phyloP scores from a whole-genome alignment of 2,329 filamentous ascomycete genomes.

The Pseudogymnoascus sp. region DNA sequence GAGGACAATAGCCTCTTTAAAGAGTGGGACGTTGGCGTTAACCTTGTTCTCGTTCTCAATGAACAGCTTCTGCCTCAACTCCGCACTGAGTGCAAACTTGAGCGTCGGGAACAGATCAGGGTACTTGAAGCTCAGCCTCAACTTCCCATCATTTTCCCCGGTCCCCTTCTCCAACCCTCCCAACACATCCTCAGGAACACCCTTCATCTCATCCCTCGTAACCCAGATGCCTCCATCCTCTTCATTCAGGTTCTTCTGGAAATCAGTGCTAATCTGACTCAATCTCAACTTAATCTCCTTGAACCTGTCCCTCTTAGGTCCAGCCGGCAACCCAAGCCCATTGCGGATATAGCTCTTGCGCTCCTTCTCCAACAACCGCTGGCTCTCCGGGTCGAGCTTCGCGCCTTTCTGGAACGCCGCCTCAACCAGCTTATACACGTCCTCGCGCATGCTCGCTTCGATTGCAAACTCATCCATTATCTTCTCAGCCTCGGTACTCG shows the following conservation, averaged over 20 bases:
- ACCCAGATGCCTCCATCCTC: conserved; percentile 78
- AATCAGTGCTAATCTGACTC: conserved; percentile 63
- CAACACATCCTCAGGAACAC: conserved; percentile 63
- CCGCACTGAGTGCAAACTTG: conserved; percentile 65
- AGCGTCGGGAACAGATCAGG: conserved; percentile 69
- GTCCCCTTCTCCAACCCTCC: conserved; percentile 61
- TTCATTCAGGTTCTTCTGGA: conserved; percentile 74
- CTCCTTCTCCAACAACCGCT: conserved; percentile 68
- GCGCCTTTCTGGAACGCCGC: conserved; percentile 47
- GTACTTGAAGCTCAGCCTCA: conserved; percentile 75
- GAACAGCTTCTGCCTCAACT: conserved; percentile 60
- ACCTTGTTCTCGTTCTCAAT: conserved; percentile 74
- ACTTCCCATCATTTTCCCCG: conserved; percentile 61
- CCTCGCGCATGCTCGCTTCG: conserved; percentile 72
- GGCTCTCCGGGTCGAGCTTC: conserved; percentile 59
- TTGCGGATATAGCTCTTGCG: conserved; percentile 69
- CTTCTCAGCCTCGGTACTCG: conserved; percentile 67
- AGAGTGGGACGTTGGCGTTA: conserved; percentile 62
- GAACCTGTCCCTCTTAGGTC: conserved; percentile 65
- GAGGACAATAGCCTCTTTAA: conserved; percentile 65
- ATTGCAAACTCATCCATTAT: conserved; percentile 69
- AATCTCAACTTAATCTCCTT: conserved; percentile 80
- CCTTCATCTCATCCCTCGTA: conserved; percentile 61
- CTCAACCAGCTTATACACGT: conserved; percentile 62
- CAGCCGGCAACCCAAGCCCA: conserved; percentile 62